Conservation (phyloP, 2,329 filamentous ascomycete species). For the Fusarium sulawesiense region DNA sequence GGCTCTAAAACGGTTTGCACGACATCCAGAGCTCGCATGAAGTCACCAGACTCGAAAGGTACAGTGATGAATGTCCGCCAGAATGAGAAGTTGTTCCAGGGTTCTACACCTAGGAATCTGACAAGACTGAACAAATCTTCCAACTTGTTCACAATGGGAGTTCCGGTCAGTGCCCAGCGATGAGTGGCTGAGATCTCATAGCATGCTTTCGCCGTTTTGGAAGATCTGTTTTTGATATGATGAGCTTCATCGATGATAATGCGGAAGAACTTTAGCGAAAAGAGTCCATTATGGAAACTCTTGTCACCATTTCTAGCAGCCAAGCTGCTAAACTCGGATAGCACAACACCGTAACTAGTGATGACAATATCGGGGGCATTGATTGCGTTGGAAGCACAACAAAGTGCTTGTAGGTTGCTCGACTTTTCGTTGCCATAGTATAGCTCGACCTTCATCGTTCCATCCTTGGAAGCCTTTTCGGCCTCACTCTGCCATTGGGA, state of each 20-base stretch:
- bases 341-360: constrained; percentile 90
- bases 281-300: constrained; percentile 77
- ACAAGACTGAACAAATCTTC: constrained; percentile 96
- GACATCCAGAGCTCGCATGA: constrained; percentile 91
- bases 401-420: constrained; percentile 80
- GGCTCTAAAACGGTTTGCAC: constrained; percentile 97
- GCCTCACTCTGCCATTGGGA: constrained; percentile 97
- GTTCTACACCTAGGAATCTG: constrained; percentile 91
- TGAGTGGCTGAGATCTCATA: constrained; percentile 88
- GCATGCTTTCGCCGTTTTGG: constrained; percentile 94
- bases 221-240: constrained; percentile 88
- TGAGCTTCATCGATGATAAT: constrained; percentile 97
- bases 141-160: constrained; percentile 94
- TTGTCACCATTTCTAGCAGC: constrained; percentile 73
- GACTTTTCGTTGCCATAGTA: constrained; percentile 93
- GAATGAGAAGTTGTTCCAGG: constrained; percentile 99
- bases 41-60: constrained; percentile 95
- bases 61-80: constrained; percentile 99
- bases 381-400: constrained; percentile 76
- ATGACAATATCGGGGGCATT: constrained; percentile 91
- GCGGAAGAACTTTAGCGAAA: constrained; percentile 93
- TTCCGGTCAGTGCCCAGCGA: constrained; percentile 93
- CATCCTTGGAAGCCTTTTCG: constrained; percentile 86
- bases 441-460: constrained; percentile 84
- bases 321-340: constrained; percentile 86